Percentiles rank a stretch among this genome's conserved stretches.
Conservation (phyloP, 2,329 filamentous ascomycete genomes). For the Kalmusia sp. region DNA sequence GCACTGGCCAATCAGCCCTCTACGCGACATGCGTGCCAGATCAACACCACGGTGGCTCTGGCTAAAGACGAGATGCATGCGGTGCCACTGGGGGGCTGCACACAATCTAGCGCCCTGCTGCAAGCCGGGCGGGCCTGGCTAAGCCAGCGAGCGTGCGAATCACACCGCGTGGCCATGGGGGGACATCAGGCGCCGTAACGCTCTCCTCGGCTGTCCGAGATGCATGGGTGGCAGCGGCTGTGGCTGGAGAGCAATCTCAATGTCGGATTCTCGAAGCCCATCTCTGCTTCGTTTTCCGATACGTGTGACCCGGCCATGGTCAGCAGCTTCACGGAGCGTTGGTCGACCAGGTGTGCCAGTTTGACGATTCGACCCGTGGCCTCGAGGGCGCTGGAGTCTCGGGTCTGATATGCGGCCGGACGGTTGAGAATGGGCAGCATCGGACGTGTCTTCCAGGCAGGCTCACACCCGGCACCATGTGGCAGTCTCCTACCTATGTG, state of each 20-base stretch:
- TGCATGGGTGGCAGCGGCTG: conserved; percentile 7
- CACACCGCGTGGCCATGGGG: too few species aligned
- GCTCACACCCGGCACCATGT: conserved; percentile 4
- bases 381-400: conserved; percentile 1
- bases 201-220: conserved; percentile 17
- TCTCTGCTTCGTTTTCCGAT: conserved; percentile 15
- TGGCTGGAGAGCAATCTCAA: conserved; percentile 18
- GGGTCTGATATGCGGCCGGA: background rate
- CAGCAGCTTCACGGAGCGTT: background rate
- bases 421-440: background rate
- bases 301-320: conserved; percentile 13
- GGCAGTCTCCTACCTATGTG: background rate
- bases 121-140: background rate
- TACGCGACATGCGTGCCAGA: conserved; percentile 1
- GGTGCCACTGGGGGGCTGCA: background rate
- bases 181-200: conserved; percentile 23
- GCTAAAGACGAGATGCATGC: conserved; percentile 11
- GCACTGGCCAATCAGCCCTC: conserved; percentile 15
- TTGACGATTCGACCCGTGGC: too few species aligned
- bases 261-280: conserved; percentile 18
- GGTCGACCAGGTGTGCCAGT: too few species aligned
- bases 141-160: background rate
- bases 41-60: conserved; percentile 7
- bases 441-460: conserved; percentile 6
- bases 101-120: too few species aligned